Base-by-base conservation (phyloP, 2,329 filamentous ascomycete genomes). In the Monosporascus sp. region DNA sequence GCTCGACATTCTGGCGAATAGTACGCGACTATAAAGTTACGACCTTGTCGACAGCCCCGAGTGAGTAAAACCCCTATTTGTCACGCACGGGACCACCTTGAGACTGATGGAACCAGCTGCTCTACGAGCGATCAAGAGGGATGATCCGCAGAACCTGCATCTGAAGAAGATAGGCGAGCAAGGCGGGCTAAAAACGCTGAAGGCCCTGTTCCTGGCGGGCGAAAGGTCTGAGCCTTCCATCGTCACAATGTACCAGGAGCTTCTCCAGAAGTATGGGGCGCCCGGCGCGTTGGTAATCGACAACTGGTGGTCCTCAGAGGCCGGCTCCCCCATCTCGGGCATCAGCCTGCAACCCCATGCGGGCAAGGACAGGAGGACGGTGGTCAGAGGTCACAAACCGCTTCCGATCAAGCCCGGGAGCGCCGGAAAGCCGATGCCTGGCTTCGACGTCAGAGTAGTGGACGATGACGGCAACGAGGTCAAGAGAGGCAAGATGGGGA, bases 141-240 rank as follows among this genome's bases (percentile, higher is more conserved):
- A 94, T 53, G 92, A 97, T 63, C 87, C 89, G 0, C 80, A 89
- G 6, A 89, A 91, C 68, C 74, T 75, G 5, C 75, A 81, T 51
- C 80, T 96, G 60, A 72, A 79, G 47, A 68, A 78, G 18, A 73
- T 85, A 35, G 91, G 90, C 7, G 69, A 79, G 46, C 77, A 81
- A 38, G 86, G 86, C 11, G 90, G 89, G 0, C 72, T 97, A n/a
- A 84, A 78, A 60, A 82, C 79, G 2, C 76, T 96, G 31, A 80
- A 81, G 45, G 89, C 82, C 0, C 74, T 97, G 6, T 97, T 96
- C 71, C 78, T 97, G 1, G 93, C 92, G 0, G 92, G 92, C 7
- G 92, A 97, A 68, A 78, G 92, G 39, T 95, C 89, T 37, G 93
- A 97, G 64, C 92, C 92, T 1, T 87, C 85, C 50, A 90, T 97